Evolutionary conservation across 371 early-diverging fungal genomes (phyloP), one percentile per base, ranked within the genome.

Genomic region (Mortierella sp.): DNA sequence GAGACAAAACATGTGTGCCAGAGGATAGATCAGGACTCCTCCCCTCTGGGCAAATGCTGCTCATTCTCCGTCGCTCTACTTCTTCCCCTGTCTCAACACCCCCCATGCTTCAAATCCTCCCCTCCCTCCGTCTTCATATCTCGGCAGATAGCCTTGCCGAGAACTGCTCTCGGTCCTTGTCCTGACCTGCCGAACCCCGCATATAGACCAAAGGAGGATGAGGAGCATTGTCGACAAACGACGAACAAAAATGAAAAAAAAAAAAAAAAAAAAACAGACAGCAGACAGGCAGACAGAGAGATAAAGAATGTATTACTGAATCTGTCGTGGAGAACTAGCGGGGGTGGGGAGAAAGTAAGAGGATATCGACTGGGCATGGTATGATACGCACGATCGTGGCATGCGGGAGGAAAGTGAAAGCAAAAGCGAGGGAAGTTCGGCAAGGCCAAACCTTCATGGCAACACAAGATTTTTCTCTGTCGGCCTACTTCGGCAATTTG

Each of bases 1-100:
- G 29, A 60, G 7, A 47, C 19, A 47, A n/a, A 47, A 28, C 23
- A n/a, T 45, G 43, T 60, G 46, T 26, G 60, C 61, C 58, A 66
- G 58, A 58, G 9, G 37, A 37, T 37, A 37, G 37, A 37, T 37
- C 37, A 37, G 37, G 37, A 37, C 37, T 37, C 37, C 37, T 37
- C 37, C 9, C 37, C 9, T n/a, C n/a, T n/a, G n/a, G n/a, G n/a
- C 37, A 37, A 37, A 9, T 9, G 9, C 37, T 37, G 37, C 3
- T 37, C 37, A 3, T 37, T 5, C 37, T 37, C 9, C 9, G 37
- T 37, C 37, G 5, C 9, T 9, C 3, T 37, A 5, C 37, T 9
- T 37, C 37, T 37, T 9, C 37, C 37, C 37, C 9, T 37, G 37
- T 37, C 37, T 37, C 37, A 37, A 5, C 37, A 37, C 37, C n/a